Evolutionary conservation across 164 flowering plant genomes (phyloP).

Genomic region (Annona squamosa): DNA sequence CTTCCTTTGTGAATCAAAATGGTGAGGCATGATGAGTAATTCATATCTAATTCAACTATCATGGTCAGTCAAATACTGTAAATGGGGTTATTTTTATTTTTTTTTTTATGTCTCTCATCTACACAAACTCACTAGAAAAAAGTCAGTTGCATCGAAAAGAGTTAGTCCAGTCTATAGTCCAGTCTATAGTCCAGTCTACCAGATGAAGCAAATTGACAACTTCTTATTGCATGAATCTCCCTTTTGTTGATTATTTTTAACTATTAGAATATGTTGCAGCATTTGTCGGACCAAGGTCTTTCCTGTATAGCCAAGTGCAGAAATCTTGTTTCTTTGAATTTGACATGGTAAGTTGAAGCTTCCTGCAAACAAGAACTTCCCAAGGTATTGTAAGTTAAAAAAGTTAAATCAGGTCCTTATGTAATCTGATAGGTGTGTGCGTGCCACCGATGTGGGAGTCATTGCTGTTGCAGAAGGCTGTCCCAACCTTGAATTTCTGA

Average conservation of each 20-base stretch:
- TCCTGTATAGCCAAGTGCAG: constrained; percentile 67
- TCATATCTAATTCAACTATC: too few relatives aligned
- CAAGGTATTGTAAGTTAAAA: neutral
- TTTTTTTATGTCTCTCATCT: too few relatives aligned
- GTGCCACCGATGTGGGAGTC: constrained; percentile 71
- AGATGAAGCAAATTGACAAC: neutral
- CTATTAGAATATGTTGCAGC: constrained; percentile 33
- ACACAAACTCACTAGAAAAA: too few relatives aligned
- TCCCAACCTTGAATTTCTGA: constrained; percentile 68
- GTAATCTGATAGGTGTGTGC: constrained; percentile 54
- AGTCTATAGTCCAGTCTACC: neutral
- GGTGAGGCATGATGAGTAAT: too few relatives aligned
- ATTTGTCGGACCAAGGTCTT: constrained; percentile 80
- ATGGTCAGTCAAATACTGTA: too few relatives aligned
- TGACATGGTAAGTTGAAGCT: constrained; percentile 63
- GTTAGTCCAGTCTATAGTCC: neutral
- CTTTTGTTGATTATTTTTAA: neutral
- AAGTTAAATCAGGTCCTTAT: neutral
- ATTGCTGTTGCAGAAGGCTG: constrained; percentile 68
- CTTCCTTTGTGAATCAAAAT: neutral
- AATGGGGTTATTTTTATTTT: too few relatives aligned
- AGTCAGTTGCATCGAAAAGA: neutral
- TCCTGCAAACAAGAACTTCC: neutral
- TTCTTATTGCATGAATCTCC: neutral
- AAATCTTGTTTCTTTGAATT: constrained; percentile 55